These are phyloP conservation scores for Boletus subparvulus DNA, from an alignment of 768 basidiomycete genomes.

Conservation along the genomic window DNA sequence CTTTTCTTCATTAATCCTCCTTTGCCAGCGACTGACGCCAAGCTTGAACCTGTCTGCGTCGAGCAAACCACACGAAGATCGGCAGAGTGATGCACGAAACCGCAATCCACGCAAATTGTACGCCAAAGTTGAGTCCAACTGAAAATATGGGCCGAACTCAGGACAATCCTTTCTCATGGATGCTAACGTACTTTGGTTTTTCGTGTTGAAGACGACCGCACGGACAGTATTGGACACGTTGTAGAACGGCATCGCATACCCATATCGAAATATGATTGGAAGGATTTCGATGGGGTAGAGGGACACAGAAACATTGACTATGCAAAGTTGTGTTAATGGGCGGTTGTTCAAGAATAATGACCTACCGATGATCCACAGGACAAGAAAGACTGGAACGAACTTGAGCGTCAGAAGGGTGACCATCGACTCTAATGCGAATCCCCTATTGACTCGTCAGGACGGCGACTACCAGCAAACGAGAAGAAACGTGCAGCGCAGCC, in stretches of 20 bases:
- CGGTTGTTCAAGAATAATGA: not conserved
- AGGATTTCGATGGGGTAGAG: slow-evolving; percentile 58
- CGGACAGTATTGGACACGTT: slow-evolving; percentile 63
- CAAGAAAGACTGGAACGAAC: slow-evolving; percentile 60
- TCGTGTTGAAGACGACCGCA: slow-evolving; percentile 63
- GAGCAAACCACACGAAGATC: slow-evolving; percentile 46
- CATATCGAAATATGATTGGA: slow-evolving; percentile 61
- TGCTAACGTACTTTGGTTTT: slow-evolving; percentile 49
- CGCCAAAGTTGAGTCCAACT: slow-evolving; percentile 65
- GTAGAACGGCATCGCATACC: slow-evolving; percentile 71
- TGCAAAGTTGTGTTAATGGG: not conserved
- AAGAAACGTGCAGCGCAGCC: slow-evolving; percentile 48
- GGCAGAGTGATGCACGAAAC: slow-evolving; percentile 56
- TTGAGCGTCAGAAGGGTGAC: slow-evolving; percentile 52
- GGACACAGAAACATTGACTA: slow-evolving; percentile 59
- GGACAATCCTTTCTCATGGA: not conserved
- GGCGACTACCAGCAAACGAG: not conserved
- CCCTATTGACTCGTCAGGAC: slow-evolving; percentile 37
- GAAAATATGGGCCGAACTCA: slow-evolving; percentile 1
- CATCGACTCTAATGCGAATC: slow-evolving; percentile 60
- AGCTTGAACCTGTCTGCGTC: slow-evolving; percentile 27
- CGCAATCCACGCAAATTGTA: slow-evolving; percentile 55
- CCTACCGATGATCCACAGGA: slow-evolving; percentile 63
- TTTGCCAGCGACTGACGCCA: slow-evolving; percentile 19
- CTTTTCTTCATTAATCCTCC: not conserved